Evolutionary conservation across 805 yeast species (phyloP), one percentile per base, ranked within the genome.

Genomic region (Ogataea trehaloabstinens): DNA sequence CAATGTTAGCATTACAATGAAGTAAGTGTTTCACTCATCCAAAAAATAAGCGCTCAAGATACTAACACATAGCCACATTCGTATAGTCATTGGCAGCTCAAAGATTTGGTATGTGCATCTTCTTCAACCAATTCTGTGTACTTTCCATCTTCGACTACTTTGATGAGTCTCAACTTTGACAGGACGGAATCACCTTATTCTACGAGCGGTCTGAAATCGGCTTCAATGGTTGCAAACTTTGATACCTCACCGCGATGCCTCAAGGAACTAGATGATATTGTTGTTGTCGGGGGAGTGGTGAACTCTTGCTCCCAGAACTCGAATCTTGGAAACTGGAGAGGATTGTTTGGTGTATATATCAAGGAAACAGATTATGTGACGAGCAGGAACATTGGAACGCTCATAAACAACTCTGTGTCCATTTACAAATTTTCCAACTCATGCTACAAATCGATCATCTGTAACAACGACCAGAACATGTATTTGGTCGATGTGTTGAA

Each of bases 401-500:
- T 81, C 63, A 88, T 90, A 51, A 89, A 88, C 60, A 89, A 89
- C 60, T 78, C 86, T 34, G 95, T 88, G 20, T 63, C 80, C 0
- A 53, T 83, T 19, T 65, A 74, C 53, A 71, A 67, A 40, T 44
- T 58, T 11, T 55, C 74, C 4, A 65, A 68, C 17, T 58, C 66
- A 8, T 68, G 70, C 29, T 81, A 72, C 55, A 67, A 70, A 31
- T 74, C 90, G 1, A 73, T 77, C 44, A 76, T 86, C 17, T 89
- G 96, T 61, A 90, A 89, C 58, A 90, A 90, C 58, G 98, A 90
- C 59, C 74, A 78, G 30, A 68, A 75, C 37, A 64, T 89, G 35
- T 87, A 89, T 54, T 66, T 73, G 36, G 70, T 86, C 39, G 82
- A 81, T 48, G 68, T 88, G 6, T 55, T 62, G 28, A 72, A 70